A percentile compares a stretch with the other conserved stretches of the same genome.
Conservation (phyloP, 2,329 filamentous ascomycete species). For the Aspergillus aculeatinus region DNA sequence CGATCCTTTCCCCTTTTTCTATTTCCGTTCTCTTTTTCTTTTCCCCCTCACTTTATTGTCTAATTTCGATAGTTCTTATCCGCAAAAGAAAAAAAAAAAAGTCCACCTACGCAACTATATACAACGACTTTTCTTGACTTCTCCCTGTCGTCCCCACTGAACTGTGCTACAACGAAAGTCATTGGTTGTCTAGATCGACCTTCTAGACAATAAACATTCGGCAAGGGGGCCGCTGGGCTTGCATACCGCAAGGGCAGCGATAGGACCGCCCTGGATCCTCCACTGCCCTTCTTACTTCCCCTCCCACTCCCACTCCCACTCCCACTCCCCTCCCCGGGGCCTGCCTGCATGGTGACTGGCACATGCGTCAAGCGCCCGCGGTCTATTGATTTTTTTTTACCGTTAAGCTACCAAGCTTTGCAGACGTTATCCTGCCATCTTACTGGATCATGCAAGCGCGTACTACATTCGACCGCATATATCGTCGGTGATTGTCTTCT, state of each 20-base stretch:
- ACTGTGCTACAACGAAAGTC: not conserved
- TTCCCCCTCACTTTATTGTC: not conserved
- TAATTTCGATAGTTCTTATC: slow-evolving; percentile 1
- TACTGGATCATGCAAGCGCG: slow-evolving; percentile 32
- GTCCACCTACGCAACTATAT: too few species aligned
- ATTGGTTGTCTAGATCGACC: not conserved
- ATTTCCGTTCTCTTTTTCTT: not conserved
- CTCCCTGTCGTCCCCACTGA: slow-evolving; percentile 2
- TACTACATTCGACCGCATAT: slow-evolving; percentile 26
- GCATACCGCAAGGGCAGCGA: slow-evolving; percentile 17
- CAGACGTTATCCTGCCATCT: slow-evolving; percentile 15
- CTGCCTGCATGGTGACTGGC: slow-evolving; percentile 13
- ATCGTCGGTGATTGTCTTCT: slow-evolving; percentile 20
- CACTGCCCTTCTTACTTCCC: not conserved
- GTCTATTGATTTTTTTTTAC: slow-evolving; percentile 22
- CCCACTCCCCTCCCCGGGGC: too few species aligned
- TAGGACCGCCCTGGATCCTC: slow-evolving; percentile 13
- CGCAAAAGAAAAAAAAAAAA: too few species aligned
- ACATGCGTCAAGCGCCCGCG: slow-evolving; percentile 17
- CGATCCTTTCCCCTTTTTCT: not conserved
- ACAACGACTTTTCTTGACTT: not conserved
- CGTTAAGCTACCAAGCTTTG: slow-evolving; percentile 16
- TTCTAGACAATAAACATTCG: slow-evolving; percentile 16
- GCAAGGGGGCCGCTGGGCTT: slow-evolving; percentile 17
- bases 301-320: too few species aligned